Conservation (phyloP, 805 yeast genomes). For the Cyberlindnera maclurae region DNA sequence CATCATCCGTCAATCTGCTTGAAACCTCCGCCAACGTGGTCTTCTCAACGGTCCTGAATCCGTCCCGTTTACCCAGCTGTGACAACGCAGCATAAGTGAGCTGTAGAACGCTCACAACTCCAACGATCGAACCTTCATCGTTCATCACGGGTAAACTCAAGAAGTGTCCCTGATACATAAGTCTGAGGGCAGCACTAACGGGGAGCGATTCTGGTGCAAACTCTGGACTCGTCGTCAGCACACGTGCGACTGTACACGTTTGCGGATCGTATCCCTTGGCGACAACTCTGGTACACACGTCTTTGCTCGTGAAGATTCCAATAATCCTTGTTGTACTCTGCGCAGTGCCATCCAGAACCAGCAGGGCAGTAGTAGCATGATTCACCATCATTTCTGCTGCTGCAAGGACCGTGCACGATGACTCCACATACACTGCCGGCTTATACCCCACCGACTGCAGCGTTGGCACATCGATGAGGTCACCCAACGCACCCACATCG, state of each 20-base stretch:
- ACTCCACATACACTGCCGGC: slow-evolving; percentile 29
- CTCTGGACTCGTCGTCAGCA: slow-evolving; percentile 40
- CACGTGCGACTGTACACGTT: slow-evolving; percentile 33
- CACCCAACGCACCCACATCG: slow-evolving; percentile 32
- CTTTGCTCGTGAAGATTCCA: slow-evolving; percentile 41
- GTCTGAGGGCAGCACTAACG: slow-evolving; percentile 36
- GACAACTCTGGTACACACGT: slow-evolving; percentile 35
- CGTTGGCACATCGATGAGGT: slow-evolving; percentile 36
- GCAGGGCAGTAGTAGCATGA: slow-evolving; percentile 34
- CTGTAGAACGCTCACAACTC: slow-evolving; percentile 37
- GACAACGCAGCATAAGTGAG: slow-evolving; percentile 34
- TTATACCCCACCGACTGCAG: slow-evolving; percentile 21
- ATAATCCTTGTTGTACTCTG: slow-evolving; percentile 28
- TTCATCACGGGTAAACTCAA: slow-evolving; percentile 36
- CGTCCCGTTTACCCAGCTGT: slow-evolving; percentile 26
- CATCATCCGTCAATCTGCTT: slow-evolving; percentile 18
- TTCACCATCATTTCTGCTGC: slow-evolving; percentile 36
- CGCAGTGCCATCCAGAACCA: slow-evolving; percentile 30
- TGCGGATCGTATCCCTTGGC: slow-evolving; percentile 30
- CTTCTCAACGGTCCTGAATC: slow-evolving; percentile 15
- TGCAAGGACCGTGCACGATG: slow-evolving; percentile 28
- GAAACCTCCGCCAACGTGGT: slow-evolving; percentile 19
- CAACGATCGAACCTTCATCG: slow-evolving; percentile 25
- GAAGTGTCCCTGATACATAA: slow-evolving; percentile 42
- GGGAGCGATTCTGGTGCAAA: slow-evolving; percentile 33